These are phyloP conservation scores for Amorphotheca resinae DNA, from an alignment of 495 filamentous ascomycete species.

Conservation along the genomic window DNA sequence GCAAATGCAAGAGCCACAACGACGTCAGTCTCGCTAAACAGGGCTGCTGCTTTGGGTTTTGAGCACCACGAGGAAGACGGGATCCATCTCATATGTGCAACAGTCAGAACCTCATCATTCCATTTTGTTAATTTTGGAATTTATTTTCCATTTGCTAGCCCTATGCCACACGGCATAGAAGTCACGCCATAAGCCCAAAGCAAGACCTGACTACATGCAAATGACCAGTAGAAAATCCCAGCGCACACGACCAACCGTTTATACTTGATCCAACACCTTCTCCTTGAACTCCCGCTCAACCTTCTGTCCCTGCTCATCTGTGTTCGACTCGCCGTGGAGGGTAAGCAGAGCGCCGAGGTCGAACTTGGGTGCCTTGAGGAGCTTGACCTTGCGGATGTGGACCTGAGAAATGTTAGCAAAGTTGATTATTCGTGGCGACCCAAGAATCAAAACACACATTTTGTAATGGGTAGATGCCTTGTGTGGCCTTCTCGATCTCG, in stretches of 20 bases:
- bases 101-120: not conserved
- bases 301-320: slow-evolving; percentile 96
- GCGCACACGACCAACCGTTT: slow-evolving; percentile 36
- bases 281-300: slow-evolving; percentile 99
- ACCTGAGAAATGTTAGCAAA: slow-evolving; percentile 49
- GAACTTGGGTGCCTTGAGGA: slow-evolving; percentile 96
- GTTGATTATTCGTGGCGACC: not conserved
- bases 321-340: slow-evolving; percentile 92
- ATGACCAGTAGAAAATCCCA: slow-evolving; percentile 34
- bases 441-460: slow-evolving; percentile 53
- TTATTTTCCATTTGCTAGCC: slow-evolving; percentile 28
- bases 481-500: slow-evolving; percentile 98
- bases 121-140: slow-evolving; percentile 17
- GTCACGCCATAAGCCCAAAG: slow-evolving; percentile 43
- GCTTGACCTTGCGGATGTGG: slow-evolving; percentile 99
- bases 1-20: slow-evolving; percentile 1
- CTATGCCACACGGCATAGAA: slow-evolving; percentile 35
- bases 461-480: slow-evolving; percentile 98
- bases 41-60: not conserved
- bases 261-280: slow-evolving; percentile 83
- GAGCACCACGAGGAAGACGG: slow-evolving; percentile 6
- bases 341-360: slow-evolving; percentile 90
- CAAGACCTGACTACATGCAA: slow-evolving; percentile 29
- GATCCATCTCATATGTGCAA: not conserved
- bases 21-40: slow-evolving; percentile 17